phyloP scores from a whole-genome alignment of 2,329 filamentous ascomycete genomes.

The Ophidiomyces ophidiicola region DNA sequence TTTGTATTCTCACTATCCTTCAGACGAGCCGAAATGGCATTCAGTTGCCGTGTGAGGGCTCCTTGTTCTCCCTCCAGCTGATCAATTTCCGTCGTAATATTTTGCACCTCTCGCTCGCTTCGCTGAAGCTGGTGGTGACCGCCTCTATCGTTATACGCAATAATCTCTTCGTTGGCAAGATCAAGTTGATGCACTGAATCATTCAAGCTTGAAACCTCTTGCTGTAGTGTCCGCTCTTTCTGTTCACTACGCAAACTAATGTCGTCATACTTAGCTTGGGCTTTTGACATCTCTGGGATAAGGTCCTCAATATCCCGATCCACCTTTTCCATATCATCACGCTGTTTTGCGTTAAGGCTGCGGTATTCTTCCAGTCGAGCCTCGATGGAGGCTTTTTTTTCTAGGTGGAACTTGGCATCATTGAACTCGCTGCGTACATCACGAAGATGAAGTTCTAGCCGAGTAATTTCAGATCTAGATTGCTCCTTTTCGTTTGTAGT shows the following conservation, averaged over 20 bases:
- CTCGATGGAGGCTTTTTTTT: constrained; percentile 63
- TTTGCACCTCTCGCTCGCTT: constrained; percentile 56
- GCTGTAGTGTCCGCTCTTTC: constrained; percentile 59
- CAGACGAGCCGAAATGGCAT: constrained; percentile 64
- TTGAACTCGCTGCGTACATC: constrained; percentile 63
- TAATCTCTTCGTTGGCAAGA: constrained; percentile 63
- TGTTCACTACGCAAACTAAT: constrained; percentile 56
- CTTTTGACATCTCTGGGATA: constrained; percentile 61
- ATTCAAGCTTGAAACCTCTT: constrained; percentile 58
- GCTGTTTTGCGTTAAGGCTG: constrained; percentile 54
- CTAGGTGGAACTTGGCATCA: constrained; percentile 59
- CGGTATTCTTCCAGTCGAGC: constrained; percentile 62
- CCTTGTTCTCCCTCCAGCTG: constrained; percentile 55
- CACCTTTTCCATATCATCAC: constrained; percentile 54
- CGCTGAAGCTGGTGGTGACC: constrained; percentile 59
- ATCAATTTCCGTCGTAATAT: constrained; percentile 53
- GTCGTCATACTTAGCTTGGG: constrained; percentile 65
- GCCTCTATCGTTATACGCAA: constrained; percentile 62
- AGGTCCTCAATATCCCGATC: constrained; percentile 65
- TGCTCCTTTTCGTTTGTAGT: constrained; percentile 60
- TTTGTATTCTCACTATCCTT: constrained; percentile 71
- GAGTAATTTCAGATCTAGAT: constrained; percentile 53
- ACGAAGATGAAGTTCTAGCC: constrained; percentile 63
- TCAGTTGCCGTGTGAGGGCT: constrained; percentile 56
- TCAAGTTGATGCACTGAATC: constrained; percentile 67